Conservation (phyloP, 2,329 filamentous ascomycete species). For the Calonectria fujianensis region DNA sequence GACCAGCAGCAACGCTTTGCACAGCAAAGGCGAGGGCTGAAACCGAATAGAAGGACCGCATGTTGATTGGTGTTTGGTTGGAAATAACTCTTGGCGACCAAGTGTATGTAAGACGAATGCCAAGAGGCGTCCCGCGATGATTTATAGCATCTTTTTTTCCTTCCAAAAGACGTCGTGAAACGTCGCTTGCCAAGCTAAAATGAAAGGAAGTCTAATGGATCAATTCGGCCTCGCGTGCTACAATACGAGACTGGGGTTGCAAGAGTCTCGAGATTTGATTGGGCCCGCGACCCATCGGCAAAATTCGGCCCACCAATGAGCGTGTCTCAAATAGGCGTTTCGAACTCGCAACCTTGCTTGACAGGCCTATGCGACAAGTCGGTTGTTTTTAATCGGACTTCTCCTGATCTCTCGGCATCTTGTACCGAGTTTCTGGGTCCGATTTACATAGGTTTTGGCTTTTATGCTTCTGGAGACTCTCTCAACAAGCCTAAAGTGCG, state of each 20-base stretch:
- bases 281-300: background rate
- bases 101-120: background rate
- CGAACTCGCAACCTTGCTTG: conserved; percentile 2
- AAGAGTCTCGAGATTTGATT: background rate
- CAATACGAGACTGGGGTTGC: conserved; percentile 15
- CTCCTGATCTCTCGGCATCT: conserved; percentile 20
- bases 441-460: background rate
- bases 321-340: background rate
- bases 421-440: background rate
- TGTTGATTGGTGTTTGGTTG: background rate
- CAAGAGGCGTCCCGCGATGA: background rate
- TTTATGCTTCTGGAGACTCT: background rate
- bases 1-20: conserved; percentile 33
- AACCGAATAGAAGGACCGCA: conserved; percentile 8
- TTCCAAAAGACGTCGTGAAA: conserved; percentile 3
- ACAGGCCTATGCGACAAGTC: conserved; percentile 6
- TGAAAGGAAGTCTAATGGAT: conserved; percentile 19
- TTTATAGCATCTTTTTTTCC: background rate
- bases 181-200: conserved; percentile 23
- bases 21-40: conserved; percentile 26
- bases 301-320: background rate
- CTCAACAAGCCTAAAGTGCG: background rate
- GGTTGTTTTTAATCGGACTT: background rate
- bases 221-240: background rate
- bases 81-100: background rate